phyloP scores from a whole-genome alignment of 2,329 filamentous ascomycete genomes.

The Knufia fluminis region DNA sequence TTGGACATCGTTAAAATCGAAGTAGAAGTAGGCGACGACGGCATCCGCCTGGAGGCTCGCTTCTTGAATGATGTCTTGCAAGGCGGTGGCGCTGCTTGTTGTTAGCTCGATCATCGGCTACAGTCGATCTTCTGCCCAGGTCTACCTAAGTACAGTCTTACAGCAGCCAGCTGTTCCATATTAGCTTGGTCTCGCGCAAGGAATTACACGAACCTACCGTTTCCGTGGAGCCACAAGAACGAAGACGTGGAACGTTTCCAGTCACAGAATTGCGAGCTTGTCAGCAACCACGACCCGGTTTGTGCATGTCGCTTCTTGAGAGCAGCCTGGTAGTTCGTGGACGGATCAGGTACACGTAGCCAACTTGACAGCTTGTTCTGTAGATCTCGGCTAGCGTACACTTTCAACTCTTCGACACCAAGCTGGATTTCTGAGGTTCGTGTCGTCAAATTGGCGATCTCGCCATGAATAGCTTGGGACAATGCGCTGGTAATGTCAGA shows the following conservation, averaged over 20 bases:
- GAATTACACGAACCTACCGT: slow-evolving; percentile 4
- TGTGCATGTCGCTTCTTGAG: slow-evolving; percentile 7
- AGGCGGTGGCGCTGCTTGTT: slow-evolving; percentile 10
- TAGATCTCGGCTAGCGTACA: slow-evolving; percentile 4
- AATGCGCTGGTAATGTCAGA: slow-evolving; percentile 7
- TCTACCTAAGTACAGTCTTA: slow-evolving; percentile 15
- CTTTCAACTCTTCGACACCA: slow-evolving; percentile 4
- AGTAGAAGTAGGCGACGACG: slow-evolving; percentile 28
- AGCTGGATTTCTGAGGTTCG: slow-evolving; percentile 5
- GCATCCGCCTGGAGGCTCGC: neutral
- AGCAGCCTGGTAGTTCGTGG: slow-evolving; percentile 13
- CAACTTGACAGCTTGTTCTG: slow-evolving; percentile 8
- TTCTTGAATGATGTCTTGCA: slow-evolving; percentile 4
- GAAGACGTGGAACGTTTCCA: slow-evolving; percentile 10
- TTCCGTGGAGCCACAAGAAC: slow-evolving; percentile 14
- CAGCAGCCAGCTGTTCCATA: slow-evolving; percentile 11
- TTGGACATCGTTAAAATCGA: slow-evolving; percentile 31
- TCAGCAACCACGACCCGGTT: slow-evolving; percentile 13
- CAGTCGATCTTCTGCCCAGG: neutral
- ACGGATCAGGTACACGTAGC: slow-evolving; percentile 12
- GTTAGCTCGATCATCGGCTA: neutral
- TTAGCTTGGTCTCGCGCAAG: neutral
- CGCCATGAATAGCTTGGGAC: slow-evolving; percentile 7
- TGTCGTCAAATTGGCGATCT: neutral
- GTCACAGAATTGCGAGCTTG: slow-evolving; percentile 5